phyloP scores from a whole-genome alignment of 2,329 filamentous ascomycete genomes.

The Rosellinia necatrix region DNA sequence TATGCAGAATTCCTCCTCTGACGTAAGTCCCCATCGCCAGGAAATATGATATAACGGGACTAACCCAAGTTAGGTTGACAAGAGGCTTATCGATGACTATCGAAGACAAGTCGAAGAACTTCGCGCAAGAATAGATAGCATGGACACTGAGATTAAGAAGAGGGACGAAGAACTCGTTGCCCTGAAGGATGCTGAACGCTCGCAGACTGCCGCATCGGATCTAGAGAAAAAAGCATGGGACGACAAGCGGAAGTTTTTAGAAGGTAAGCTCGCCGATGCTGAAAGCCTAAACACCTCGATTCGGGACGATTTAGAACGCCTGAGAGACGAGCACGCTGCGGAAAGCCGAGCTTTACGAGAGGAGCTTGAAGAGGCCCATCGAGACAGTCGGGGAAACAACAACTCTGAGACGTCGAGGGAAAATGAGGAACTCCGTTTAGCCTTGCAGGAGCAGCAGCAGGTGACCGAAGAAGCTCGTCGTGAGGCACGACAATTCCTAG shows the following conservation, averaged over 20 bases:
- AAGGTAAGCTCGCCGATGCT: slow-evolving; percentile 74
- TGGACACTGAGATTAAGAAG: slow-evolving; percentile 71
- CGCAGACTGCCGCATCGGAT: slow-evolving; percentile 54
- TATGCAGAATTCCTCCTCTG: slow-evolving; percentile 43
- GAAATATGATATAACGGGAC: not conserved
- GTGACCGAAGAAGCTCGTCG: slow-evolving; percentile 85
- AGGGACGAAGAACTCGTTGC: slow-evolving; percentile 73
- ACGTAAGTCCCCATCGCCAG: slow-evolving; percentile 39
- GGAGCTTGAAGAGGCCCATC: slow-evolving; percentile 62
- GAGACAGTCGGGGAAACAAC: slow-evolving; percentile 40
- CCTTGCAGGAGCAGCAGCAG: slow-evolving; percentile 74
- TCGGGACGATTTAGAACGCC: slow-evolving; percentile 75
- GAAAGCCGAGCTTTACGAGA: slow-evolving; percentile 66
- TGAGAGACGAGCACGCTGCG: slow-evolving; percentile 69
- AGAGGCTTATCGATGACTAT: slow-evolving; percentile 77
- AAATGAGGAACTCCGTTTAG: slow-evolving; percentile 69
- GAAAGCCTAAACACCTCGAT: slow-evolving; percentile 79
- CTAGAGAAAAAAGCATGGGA: slow-evolving; percentile 74
- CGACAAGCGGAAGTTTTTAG: slow-evolving; percentile 67
- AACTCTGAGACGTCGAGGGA: slow-evolving; percentile 66
- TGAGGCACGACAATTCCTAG: slow-evolving; percentile 81
- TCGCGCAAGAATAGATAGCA: slow-evolving; percentile 70
- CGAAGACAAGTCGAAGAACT: slow-evolving; percentile 77
- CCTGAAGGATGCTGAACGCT: slow-evolving; percentile 63
- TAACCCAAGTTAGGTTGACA: slow-evolving; percentile 59